Base-by-base conservation (phyloP, 2,329 filamentous ascomycete species). In the Alternaria angustiovoidea region DNA sequence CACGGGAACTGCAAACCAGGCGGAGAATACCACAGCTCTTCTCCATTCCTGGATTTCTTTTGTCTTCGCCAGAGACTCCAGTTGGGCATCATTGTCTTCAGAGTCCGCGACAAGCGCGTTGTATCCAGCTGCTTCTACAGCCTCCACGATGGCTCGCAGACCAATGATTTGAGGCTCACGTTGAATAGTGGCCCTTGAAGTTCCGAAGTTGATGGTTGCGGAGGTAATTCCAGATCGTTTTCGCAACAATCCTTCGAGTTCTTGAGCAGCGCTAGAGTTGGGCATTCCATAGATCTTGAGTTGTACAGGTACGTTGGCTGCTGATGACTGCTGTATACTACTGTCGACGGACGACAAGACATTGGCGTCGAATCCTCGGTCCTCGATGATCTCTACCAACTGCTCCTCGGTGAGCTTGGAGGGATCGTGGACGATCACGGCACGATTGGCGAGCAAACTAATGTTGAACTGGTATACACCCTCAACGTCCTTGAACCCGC, bases 41-140 rank as follows among this genome's bases (percentile, higher is more conserved):
- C 87, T 88, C 95, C 95, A 99, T 78, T 97, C 93, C 65, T 91
- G 91, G 63, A 99, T 97, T 78, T 99, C 95, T 69, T 92, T 92
- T 0, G 95, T 98, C 81, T 99, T 99, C 8, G 95, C 91, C 2
- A 99, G 85, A 1, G 95, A 98, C 78, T 98, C 93, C 2, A 99
- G 86, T 76, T 99, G 95, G 1, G 95, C 94, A 73, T 96, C 96
- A 77, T 96, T 98, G 80, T 99, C 95, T 71, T 98, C 93, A 54
- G 89, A 91, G 67, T 98, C 94, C 1, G 94, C 90, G 11, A 98
- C 87, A 2, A 99, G 83, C 1, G 94, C 95, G 75, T 97, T 97
- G 77, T 91, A 92, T 2, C 94, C 94, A 20, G 87, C 83, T n/a
- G 85, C 84, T 79, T 99, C 94, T 43, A 97, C 87, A 0, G 87